A percentile compares a stretch with the other conserved stretches of the same genome.
phyloP scores from a whole-genome alignment of 148 eudicot genomes.

The Silene conica region DNA sequence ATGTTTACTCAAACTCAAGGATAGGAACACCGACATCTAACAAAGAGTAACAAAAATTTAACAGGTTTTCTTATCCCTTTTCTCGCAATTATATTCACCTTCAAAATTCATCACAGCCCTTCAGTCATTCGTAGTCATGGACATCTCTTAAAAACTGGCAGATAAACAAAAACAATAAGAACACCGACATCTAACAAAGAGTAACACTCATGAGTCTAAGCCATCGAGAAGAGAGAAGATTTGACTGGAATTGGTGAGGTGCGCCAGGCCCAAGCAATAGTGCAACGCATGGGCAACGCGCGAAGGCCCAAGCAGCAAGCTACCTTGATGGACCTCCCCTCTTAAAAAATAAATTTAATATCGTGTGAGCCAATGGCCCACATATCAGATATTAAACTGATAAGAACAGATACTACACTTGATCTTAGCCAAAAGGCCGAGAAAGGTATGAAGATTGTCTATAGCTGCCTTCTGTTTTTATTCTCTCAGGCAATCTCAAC shows the following conservation, averaged over 20 bases:
- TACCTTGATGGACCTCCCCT: constrained; percentile 15
- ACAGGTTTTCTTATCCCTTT: no score
- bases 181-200: no score
- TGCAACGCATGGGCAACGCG: constrained; percentile 25
- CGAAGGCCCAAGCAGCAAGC: constrained; percentile 22
- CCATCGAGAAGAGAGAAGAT: no score
- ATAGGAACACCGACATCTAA: no score
- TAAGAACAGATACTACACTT: constrained; percentile 87
- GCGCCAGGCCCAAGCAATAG: constrained; percentile 20
- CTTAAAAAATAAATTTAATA: constrained; percentile 40
- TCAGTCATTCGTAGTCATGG: no score
- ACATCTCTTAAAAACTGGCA: no score
- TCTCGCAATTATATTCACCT: no score
- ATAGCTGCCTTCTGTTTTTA: neutral
- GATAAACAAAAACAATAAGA: no score
- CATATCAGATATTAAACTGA: constrained; percentile 77
- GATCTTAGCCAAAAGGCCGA: constrained; percentile 86
- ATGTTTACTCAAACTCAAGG: no score
- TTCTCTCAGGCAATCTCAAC: neutral
- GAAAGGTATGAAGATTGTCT: neutral
- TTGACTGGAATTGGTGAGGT: neutral
- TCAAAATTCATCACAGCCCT: no score
- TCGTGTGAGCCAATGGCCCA: constrained; percentile 45
- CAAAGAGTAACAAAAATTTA: no score
- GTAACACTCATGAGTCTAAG: no score